These are phyloP conservation scores for Eucalyptus brandiana DNA, from an alignment of 345 rosid species.

Conservation along the genomic window DNA sequence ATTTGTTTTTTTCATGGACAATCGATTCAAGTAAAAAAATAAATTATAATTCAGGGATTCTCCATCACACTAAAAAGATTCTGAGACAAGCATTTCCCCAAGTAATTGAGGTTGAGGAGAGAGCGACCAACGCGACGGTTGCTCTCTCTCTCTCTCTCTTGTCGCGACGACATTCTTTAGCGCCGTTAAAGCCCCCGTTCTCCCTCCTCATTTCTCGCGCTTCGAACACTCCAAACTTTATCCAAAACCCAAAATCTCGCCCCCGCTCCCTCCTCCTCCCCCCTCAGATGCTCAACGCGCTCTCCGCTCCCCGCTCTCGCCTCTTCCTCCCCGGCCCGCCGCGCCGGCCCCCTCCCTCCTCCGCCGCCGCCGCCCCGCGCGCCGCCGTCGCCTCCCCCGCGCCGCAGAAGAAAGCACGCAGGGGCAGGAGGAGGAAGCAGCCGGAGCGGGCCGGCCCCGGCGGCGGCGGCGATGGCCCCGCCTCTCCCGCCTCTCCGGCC, in stretches of 20 bases:
- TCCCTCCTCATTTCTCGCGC: not conserved
- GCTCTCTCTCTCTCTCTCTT: no score
- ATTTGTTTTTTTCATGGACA: accelerated
- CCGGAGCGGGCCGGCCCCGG: not conserved
- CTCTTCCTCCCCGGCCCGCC: not conserved
- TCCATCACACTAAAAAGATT: no score
- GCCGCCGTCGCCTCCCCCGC: slow-evolving; percentile 8
- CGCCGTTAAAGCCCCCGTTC: no score
- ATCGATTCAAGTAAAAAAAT: no score
- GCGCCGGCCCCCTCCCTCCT: not conserved
- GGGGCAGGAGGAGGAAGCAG: not conserved
- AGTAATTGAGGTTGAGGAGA: no score
- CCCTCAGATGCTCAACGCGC: not conserved
- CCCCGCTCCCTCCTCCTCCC: not conserved
- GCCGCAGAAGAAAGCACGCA: slow-evolving; percentile 12
- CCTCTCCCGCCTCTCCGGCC: not conserved
- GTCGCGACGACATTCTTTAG: no score
- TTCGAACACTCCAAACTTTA: not conserved
- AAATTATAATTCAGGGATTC: no score
- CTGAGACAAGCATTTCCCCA: no score
- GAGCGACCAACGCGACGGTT: not conserved
- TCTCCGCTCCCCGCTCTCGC: slow-evolving; percentile 1
- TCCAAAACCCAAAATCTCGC: not conserved
- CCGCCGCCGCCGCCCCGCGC: not conserved
- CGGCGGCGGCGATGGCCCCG: not conserved